Evolutionary conservation across 305 asterid species (phyloP), one percentile per base, ranked within the genome.

Genomic region (Solanum aculeatissimum): DNA sequence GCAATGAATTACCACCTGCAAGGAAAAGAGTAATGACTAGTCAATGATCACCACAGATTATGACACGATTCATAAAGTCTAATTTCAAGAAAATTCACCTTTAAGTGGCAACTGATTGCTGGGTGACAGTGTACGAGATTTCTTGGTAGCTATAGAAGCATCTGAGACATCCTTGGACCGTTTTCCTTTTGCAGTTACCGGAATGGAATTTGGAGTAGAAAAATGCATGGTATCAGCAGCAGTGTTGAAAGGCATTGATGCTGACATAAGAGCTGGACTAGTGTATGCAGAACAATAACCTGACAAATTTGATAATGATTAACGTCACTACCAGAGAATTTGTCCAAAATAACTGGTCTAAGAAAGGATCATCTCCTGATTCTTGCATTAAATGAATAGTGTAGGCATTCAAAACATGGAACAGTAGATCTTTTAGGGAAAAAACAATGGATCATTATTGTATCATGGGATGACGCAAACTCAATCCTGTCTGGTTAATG

Each of bases 131-230:
- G 84, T 89, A 82, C 97, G 91, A 83, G 92, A 63, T 87, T 90
- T 94, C 88, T 94, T 97, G 16, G 91, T 77, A 71, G 75, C n/a
- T 38, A 68, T 82, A 15, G 85, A 86, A 23, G 86, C 90, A 85
- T 88, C 85, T 3, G 89, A 80, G 29, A 86, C 91, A 51, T 51
- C 12, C 29, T 27, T 77, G 66, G 90, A 54, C 60, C 88, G 86
- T 91, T 91, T 94, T 60, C 98, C 89, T 84, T 94, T 94, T 47
- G 89, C 25, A 13, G 86, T 83, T 9, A 83, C 70, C 35, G 85
- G 89, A 82, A 82, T 71, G 21, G 85, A 83, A 83, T 51, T 85
- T 32, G 93, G 93, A 78, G 91, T 88, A 53, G 94, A 88, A 70
- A 88, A 57, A 65, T 86, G 85, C 43, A 89, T 68, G 14, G 82